A percentile compares a stretch with the other conserved stretches of the same genome.
Conservation (phyloP, 2,329 filamentous ascomycete genomes). For the Bretziella fagacearum region DNA sequence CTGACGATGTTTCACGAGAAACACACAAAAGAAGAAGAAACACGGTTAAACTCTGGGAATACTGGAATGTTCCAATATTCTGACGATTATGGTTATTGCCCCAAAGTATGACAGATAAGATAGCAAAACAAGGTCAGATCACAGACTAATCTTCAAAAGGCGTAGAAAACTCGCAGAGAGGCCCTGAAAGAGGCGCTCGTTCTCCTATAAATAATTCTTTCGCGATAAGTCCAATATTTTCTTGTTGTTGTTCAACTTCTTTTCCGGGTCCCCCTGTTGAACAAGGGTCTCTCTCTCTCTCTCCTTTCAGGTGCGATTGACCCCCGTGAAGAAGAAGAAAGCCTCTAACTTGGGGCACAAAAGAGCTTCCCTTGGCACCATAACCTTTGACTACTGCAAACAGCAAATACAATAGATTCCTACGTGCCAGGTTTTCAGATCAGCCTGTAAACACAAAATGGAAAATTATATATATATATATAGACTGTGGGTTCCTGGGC, state of each 20-base stretch:
- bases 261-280: no score
- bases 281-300: neutral
- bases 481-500: neutral
- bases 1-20: neutral
- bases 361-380: neutral
- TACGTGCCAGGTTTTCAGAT: neutral
- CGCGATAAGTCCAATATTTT: neutral
- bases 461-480: neutral
- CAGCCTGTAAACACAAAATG: neutral
- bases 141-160: neutral
- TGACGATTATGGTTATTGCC: neutral
- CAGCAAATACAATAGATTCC: neutral
- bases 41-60: neutral
- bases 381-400: neutral
- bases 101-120: neutral
- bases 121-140: neutral
- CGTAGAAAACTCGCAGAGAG: neutral
- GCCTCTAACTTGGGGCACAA: no score
- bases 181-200: slow-evolving; percentile 1
- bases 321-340: no score
- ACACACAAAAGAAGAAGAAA: neutral
- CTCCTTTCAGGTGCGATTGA: neutral
- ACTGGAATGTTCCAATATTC: slow-evolving; percentile 1
- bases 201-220: neutral
- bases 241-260: neutral